Evolutionary conservation across 331 rosid species (phyloP), one percentile per base, ranked within the genome.

Genomic region (Malus hybrid): DNA sequence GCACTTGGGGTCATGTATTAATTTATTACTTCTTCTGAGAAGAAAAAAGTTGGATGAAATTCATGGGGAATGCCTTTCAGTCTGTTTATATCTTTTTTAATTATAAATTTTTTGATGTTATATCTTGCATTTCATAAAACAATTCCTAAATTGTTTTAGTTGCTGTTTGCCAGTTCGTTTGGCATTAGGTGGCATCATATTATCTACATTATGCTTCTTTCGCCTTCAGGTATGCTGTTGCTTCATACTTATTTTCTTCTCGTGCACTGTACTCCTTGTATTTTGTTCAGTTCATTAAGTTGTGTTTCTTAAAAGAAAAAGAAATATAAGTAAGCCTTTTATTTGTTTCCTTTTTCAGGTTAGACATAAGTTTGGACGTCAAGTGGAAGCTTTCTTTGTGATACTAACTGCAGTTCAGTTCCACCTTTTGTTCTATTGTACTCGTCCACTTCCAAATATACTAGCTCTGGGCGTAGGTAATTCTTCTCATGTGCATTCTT

Each of bases 371-470:
- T 94, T 87, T 85, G 98, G 98, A 61, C 88, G 76, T 78, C 98
- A 91, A 71, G 98, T 94, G 50, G 98, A 94, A 87, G 88, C 95
- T 73, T 94, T 90, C 86, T 90, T 87, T 82, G 93, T 85, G 66
- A 83, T 94, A 75, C 72, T 94, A 28, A 88, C 95, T 60, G 91
- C 90, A 55, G 28, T 87, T 85, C 97, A 94, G 85, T 94, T 91
- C 83, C 98, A 94, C 80, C 78, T 88, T 77, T 83, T 94, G 79
- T 94, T 91, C 87, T 94, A 94, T 73, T 91, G 93, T 75, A 83
- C 93, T 13, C 96, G 98, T 57, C 98, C 96, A 1, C 98, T 94
- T 68, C 96, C 97, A 44, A 94, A 94, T 80, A 83, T 87, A 76
- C 86, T 94, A 67, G 98, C 98, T 70, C 75, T 90, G 81, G 88